phyloP scores from a whole-genome alignment of 2,329 filamentous ascomycete genomes.

The Lithohypha guttulata region DNA sequence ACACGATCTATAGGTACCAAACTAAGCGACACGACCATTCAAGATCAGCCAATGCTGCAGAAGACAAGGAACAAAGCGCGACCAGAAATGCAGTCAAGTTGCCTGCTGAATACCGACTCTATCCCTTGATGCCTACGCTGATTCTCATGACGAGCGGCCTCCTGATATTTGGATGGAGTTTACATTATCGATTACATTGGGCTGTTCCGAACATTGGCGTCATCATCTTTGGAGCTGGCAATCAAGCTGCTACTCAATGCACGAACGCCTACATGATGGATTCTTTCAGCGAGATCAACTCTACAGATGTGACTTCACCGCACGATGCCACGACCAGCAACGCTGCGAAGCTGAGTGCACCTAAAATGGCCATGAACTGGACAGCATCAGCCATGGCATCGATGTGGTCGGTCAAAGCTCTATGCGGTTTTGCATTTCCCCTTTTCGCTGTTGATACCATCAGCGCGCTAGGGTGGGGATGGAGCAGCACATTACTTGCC shows the following conservation, averaged over 20 bases:
- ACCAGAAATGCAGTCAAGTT: conserved; percentile 24
- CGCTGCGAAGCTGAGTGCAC: too few species aligned
- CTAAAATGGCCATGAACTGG: conserved; percentile 4
- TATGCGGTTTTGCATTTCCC: conserved; percentile 3
- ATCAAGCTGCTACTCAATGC: not conserved
- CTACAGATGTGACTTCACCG: not conserved
- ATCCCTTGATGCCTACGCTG: conserved; percentile 39
- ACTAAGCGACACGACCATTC: conserved; percentile 9
- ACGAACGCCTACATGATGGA: conserved; percentile 14
- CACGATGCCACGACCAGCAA: not conserved
- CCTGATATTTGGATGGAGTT: conserved; percentile 23
- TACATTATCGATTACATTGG: conserved; percentile 21
- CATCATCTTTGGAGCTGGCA: conserved; percentile 11
- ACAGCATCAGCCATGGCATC: conserved; percentile 6
- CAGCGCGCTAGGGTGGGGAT: conserved; percentile 4
- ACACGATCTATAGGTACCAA: conserved; percentile 25
- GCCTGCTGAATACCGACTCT: conserved; percentile 41
- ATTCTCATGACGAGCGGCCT: conserved; percentile 31
- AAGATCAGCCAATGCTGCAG: not conserved
- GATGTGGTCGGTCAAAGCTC: conserved; percentile 2
- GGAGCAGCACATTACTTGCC: conserved; percentile 5
- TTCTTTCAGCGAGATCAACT: conserved; percentile 3
- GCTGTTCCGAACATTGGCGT: conserved; percentile 22
- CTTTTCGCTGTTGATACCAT: conserved; percentile 6
- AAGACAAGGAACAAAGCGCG: not conserved